Evolutionary conservation across 768 basidiomycete genomes (phyloP), one percentile per base, ranked within the genome.

Genomic region (Porpolomopsis calyptriformis): DNA sequence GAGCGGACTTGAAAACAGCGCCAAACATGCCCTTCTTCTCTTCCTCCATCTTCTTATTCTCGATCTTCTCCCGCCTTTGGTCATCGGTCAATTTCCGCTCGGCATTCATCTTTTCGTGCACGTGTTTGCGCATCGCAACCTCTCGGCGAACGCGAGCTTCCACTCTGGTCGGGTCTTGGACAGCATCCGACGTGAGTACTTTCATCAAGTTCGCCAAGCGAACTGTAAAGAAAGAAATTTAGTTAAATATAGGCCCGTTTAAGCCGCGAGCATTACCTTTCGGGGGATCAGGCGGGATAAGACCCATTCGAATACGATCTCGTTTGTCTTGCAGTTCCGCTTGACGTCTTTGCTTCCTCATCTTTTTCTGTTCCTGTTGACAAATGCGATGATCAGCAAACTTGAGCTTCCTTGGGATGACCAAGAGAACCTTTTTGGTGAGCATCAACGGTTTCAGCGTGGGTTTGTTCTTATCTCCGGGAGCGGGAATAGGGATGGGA

Each of bases 161-260:
- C 2, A 99, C 90, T 42, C 92, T 82, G 2, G 96, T 99, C 0
- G 96, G 96, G 60, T 98, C 96, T 74, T 91, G 87, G 20, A 99
- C 83, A 0, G 93, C 94, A 57, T 97, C 92, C 7, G 88, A 87
- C 0, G 96, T 97, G 22, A 99, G 71, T 12, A 99, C 96, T 58
- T 90, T 91, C 93, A 98, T 98, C 60, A 98, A 64, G 63, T 99
- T 99, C 34, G 87, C 78, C 49, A 99, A 71, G 23, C 91, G 89
- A 47, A 99, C 94, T 92, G 49, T 7, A 48, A 38, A 16, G 20
- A 45, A n/a, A n/a, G n/a, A 25, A 2, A 10, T 23, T 16, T 9
- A 24, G 19, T 20, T 20, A 41, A 19, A 23, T 14, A 12, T 11
- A 4, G 44, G 46, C 18, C n/a, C 46, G 12, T 4, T 26, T 7